Conservation (phyloP, 345 rosid genomes). For the Eucalyptus marginata region DNA sequence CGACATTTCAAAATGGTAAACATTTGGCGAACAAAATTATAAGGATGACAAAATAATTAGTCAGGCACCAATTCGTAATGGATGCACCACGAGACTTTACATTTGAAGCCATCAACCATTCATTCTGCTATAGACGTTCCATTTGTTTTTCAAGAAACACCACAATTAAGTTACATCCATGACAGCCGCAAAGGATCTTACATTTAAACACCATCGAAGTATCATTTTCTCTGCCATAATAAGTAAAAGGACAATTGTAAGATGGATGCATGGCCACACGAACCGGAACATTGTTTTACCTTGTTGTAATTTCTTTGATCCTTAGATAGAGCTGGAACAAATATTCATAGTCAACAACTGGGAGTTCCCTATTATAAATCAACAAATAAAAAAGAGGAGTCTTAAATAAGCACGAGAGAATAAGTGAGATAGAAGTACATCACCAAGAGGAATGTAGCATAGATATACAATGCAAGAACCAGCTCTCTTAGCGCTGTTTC, state of each 20-base stretch:
- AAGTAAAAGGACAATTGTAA: neutral
- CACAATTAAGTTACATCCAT: neutral
- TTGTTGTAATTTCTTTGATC: neutral
- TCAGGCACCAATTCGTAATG: neutral
- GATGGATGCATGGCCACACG: neutral
- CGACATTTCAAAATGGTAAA: neutral
- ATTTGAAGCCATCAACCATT: neutral
- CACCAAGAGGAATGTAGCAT: neutral
- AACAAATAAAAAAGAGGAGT: neutral
- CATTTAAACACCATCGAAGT: neutral
- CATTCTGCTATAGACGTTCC: neutral
- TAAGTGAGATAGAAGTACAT: neutral
- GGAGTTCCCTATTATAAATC: neutral
- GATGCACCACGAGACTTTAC: neutral
- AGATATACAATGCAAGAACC: neutral
- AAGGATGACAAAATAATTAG: neutral
- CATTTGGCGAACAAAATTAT: neutral
- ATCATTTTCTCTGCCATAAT: neutral
- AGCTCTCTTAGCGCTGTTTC: neutral
- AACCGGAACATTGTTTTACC: neutral
- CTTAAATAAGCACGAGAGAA: neutral
- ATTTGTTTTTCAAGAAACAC: neutral
- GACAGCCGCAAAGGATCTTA: neutral
- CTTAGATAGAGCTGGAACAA: neutral
- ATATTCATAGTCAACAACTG: neutral